Conservation (phyloP, 2,329 filamentous ascomycete genomes). For the Fusarium sp. region DNA sequence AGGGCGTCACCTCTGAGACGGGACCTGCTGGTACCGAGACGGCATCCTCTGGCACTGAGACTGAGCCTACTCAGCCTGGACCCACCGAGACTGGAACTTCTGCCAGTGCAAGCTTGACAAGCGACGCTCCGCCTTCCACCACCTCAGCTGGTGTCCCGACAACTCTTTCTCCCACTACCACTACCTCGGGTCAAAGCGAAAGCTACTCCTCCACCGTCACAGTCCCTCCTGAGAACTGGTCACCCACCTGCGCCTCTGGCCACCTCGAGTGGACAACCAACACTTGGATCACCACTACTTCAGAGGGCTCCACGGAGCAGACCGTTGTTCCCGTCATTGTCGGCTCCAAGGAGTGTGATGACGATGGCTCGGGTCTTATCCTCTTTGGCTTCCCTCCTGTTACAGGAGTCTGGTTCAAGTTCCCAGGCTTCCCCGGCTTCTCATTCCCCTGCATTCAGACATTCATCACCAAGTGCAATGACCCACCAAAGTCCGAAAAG, state of each 20-base stretch:
- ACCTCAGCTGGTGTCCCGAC: background rate
- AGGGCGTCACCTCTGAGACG: background rate
- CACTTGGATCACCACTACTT: conserved; percentile 36
- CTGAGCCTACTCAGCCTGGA: background rate
- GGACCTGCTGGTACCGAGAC: background rate
- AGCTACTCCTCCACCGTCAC: background rate
- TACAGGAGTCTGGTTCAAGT: background rate
- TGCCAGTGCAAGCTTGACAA: background rate
- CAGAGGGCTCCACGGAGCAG: conserved; percentile 9
- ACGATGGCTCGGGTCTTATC: conserved; percentile 22
- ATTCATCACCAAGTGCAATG: background rate
- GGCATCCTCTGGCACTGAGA: background rate
- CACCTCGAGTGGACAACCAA: conserved; percentile 30
- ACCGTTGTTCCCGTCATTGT: conserved; percentile 32
- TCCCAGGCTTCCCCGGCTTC: background rate
- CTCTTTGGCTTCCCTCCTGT: conserved; percentile 21
- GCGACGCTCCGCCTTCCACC: background rate
- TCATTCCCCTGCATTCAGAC: background rate
- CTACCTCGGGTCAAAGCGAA: background rate
- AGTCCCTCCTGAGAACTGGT: background rate
- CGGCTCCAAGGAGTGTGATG: conserved; percentile 16
- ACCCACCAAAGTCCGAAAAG: background rate
- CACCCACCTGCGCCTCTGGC: background rate
- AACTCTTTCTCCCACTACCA: background rate
- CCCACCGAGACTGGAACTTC: background rate